These are phyloP conservation scores for Lippia alba DNA, from an alignment of 305 asterid genomes.

Conservation along the genomic window DNA sequence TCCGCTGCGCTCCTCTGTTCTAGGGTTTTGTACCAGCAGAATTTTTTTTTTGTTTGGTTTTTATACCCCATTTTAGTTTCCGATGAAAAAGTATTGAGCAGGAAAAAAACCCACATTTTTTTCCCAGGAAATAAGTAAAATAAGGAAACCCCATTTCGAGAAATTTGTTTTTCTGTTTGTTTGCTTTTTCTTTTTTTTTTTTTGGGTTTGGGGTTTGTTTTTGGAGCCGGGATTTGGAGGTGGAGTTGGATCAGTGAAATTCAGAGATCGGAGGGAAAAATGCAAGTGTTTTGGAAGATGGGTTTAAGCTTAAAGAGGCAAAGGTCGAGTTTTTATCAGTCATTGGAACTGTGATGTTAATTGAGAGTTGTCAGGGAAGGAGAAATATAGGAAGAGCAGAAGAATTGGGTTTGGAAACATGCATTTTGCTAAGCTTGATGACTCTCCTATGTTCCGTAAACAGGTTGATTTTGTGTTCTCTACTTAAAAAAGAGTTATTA, in stretches of 20 bases:
- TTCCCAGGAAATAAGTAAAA: conserved; percentile 27
- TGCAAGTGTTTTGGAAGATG: conserved; percentile 38
- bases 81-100: conserved; percentile 32
- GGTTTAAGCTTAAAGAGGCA: conserved; percentile 38
- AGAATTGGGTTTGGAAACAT: conserved; percentile 54
- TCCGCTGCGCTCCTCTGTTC: conserved; percentile 40
- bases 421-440: conserved; percentile 99
- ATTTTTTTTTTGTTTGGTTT: conserved; percentile 40
- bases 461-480: conserved; percentile 59
- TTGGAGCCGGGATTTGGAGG: conserved; percentile 41
- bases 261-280: conserved; percentile 47
- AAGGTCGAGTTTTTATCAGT: conserved; percentile 47
- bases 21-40: conserved; percentile 68
- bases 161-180: conserved; percentile 7
- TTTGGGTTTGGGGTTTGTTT: background rate
- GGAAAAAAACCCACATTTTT: conserved; percentile 40
- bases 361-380: conserved; percentile 32
- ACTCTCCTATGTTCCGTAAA: conserved; percentile 99
- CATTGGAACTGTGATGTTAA: conserved; percentile 45
- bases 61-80: conserved; percentile 32
- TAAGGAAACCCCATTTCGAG: conserved; percentile 28
- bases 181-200: background rate
- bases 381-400: conserved; percentile 25
- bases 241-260: conserved; percentile 39
- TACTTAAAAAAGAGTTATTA: background rate